Conservation (phyloP, 305 asterid genomes). For the Fraxinus sp. region DNA sequence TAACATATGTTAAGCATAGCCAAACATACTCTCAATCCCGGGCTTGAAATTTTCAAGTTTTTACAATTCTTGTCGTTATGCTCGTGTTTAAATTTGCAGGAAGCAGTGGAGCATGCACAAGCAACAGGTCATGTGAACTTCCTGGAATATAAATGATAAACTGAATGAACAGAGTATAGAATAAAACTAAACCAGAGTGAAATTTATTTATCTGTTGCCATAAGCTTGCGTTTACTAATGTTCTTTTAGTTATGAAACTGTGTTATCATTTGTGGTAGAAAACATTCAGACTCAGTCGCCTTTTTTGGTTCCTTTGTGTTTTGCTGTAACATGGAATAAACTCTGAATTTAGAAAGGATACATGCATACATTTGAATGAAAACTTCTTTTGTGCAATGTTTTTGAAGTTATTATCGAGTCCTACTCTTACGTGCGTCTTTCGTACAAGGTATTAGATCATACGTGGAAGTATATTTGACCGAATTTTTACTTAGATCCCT, state of each 20-base stretch:
- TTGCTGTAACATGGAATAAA: neutral
- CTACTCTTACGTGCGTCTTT: neutral
- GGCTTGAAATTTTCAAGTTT: constrained; percentile 3
- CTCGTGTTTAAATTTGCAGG: constrained; percentile 45
- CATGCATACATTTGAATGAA: neutral
- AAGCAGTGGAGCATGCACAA: constrained; percentile 86
- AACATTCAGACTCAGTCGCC: neutral
- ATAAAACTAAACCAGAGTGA: neutral
- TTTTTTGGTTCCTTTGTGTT: neutral
- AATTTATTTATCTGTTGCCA: neutral
- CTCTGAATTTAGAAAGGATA: neutral
- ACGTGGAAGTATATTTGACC: neutral
- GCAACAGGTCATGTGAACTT: constrained; percentile 93
- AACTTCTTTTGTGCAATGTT: neutral
- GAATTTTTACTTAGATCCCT: neutral
- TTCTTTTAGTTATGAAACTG: neutral
- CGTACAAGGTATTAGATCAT: neutral
- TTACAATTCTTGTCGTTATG: neutral
- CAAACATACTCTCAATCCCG: neutral
- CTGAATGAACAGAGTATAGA: neutral
- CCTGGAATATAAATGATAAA: constrained; percentile 67
- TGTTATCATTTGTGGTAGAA: neutral
- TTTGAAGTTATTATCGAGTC: neutral
- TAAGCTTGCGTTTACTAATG: neutral
- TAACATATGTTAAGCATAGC: neutral